Percentiles rank a stretch among this genome's conserved stretches.
Evolutionary conservation across 441 rosid genomes (phyloP).

Genomic region (Theobroma grandiflorum): DNA sequence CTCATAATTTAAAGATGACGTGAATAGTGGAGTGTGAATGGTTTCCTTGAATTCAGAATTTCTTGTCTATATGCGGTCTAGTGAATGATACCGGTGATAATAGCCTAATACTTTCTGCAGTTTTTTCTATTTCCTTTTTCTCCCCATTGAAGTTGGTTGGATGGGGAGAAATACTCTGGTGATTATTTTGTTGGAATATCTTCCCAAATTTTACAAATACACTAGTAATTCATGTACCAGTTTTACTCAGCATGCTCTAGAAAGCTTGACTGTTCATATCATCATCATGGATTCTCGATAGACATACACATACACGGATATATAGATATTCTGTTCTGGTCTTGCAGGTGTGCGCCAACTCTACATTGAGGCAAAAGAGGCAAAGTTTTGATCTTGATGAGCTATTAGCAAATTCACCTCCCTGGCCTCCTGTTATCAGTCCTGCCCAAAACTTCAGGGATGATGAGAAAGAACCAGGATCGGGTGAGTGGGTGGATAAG

Average conservation of each 20-base stretch:
- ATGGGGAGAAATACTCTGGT: neutral
- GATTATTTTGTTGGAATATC: neutral
- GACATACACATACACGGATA: neutral
- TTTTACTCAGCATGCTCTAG: neutral
- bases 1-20: conserved; percentile 5
- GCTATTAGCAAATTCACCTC: conserved; percentile 85
- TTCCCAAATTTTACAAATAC: neutral
- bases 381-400: conserved; percentile 89
- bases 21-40: neutral
- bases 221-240: neutral
- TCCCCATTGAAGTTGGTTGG: neutral
- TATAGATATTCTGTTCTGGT: neutral
- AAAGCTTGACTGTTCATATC: neutral
- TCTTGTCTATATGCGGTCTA: neutral
- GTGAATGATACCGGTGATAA: neutral
- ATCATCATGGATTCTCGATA: neutral
- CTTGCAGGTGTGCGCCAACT: conserved; percentile 55
- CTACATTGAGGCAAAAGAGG: conserved; percentile 59
- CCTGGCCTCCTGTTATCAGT: conserved; percentile 89
- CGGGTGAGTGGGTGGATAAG: conserved; percentile 94
- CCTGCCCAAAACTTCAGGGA: conserved; percentile 69
- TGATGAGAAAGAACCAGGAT: conserved; percentile 74
- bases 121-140: neutral
- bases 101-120: neutral
- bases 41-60: neutral